A percentile compares a stretch with the other conserved stretches of the same genome.
Conservation (phyloP, 2,329 filamentous ascomycete genomes). For the Nothophoma quercina region DNA sequence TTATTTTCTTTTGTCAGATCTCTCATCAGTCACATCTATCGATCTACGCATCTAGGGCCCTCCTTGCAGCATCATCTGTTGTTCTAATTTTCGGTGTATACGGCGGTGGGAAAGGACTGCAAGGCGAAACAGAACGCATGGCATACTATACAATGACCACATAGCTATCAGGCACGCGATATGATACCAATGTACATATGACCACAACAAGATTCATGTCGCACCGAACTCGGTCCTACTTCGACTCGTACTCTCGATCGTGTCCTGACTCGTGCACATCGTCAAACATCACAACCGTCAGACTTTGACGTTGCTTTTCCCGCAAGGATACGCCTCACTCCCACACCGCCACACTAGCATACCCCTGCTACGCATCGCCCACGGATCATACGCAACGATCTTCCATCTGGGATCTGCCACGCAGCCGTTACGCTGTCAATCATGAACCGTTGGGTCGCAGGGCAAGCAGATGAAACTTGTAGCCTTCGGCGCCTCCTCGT, state of each 20-base stretch:
- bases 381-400: not conserved
- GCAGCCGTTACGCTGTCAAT: not conserved
- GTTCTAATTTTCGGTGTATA: constrained; percentile 2
- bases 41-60: constrained; percentile 4
- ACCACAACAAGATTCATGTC: not conserved
- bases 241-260: too few species aligned
- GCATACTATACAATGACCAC: constrained; percentile 5
- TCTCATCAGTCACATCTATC: not conserved
- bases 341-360: constrained; percentile 5
- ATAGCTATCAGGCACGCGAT: constrained; percentile 11
- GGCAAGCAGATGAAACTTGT: constrained; percentile 1
- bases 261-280: not conserved
- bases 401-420: not conserved
- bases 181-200: constrained; percentile 19
- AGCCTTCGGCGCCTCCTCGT: too few species aligned
- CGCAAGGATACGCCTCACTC: constrained; percentile 8
- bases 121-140: not conserved
- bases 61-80: not conserved
- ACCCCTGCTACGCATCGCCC: not conserved
- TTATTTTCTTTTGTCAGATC: constrained; percentile 14
- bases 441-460: constrained; percentile 4
- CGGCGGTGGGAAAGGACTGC: not conserved
- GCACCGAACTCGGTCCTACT: too few species aligned
- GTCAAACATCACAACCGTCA: too few species aligned
- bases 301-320: not conserved